These are phyloP conservation scores for Lactifluus hygrophoroides DNA, from an alignment of 768 basidiomycete genomes.

Conservation along the genomic window DNA sequence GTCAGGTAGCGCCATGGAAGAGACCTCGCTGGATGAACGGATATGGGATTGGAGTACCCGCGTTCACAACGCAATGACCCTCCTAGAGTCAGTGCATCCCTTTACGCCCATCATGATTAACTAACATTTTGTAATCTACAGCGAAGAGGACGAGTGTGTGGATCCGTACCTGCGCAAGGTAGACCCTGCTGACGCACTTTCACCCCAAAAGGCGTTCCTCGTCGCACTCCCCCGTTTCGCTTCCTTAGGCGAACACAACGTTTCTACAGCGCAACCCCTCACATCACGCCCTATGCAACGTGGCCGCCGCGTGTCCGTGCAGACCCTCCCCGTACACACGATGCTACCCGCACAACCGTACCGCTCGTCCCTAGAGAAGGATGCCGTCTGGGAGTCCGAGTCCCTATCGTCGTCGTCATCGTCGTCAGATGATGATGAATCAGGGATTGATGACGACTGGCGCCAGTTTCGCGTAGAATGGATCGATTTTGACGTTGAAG, in stretches of 20 bases:
- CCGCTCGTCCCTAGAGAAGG: not conserved
- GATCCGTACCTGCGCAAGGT: constrained; percentile 2
- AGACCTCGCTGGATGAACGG: constrained; percentile 2
- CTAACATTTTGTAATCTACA: not conserved
- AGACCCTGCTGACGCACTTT: not conserved
- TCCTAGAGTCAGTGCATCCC: constrained; percentile 2
- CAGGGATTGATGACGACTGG: constrained; percentile 9
- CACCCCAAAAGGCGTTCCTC: not conserved
- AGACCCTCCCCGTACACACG: not conserved
- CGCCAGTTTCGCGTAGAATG: constrained; percentile 18
- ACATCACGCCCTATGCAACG: not conserved
- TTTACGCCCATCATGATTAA: not conserved
- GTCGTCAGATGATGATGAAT: constrained; percentile 3
- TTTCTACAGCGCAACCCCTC: not conserved
- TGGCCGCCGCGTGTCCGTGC: not conserved
- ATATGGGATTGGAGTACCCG: constrained; percentile 13
- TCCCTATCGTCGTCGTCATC: not conserved
- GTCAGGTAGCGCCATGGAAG: not conserved
- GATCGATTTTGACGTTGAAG: constrained; percentile 11
- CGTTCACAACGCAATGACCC: not conserved
- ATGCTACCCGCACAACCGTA: not conserved
- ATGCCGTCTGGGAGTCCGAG: not conserved
- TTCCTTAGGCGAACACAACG: not conserved
- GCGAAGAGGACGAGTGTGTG: not conserved
- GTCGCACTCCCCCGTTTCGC: not conserved